Base-by-base conservation (phyloP, 2,329 filamentous ascomycete genomes). In the Sporothrix brunneoviolacea region DNA sequence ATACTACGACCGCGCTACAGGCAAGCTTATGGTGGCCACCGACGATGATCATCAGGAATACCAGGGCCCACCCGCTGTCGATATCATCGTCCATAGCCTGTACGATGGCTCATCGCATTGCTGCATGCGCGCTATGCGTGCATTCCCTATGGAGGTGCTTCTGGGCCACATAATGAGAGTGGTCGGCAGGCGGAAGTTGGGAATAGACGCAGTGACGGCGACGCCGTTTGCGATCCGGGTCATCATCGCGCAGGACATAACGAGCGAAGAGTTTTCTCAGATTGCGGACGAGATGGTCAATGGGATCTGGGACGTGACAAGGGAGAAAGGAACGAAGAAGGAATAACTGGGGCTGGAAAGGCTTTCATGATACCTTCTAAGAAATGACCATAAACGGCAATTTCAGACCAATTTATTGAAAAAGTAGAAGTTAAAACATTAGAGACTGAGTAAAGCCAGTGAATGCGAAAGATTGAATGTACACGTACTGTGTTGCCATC, bases 11-110 rank as follows among this genome's bases (percentile, higher is more conserved):
- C 42, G 42, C 30, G n/a, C 28, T 5, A 36, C 42, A 2, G 42
- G 42, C 12, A 12, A 35, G 7, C 27, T 24, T 1, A 13, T 21
- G 16, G 28, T 21, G 6, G 18, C 18, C 5, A 12, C 28, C 4
- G 42, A 44, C 5, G 10, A 16, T 10, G 10, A 28, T 5, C 10
- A 28, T 15, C 37, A 35, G 19, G 46, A 42, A 21, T 49, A 43
- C 37, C 21, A 28, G 38, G 47, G 30, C 28, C 47, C 47, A 30
- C 46, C 46, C 4, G 21, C 47, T n/a, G 47, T 49, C 30, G 47
- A 49, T 12, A 41, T 49, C 21, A 22, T 42, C 19, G 39, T 49
- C 8, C 21, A n/a, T 16, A 49, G 47, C 32, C 38, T 42, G n/a
- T 38, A 49, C 39, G 47, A 49, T 3, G 32, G 27, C 21, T 42